Evolutionary conservation across 129 eudicot genomes (phyloP).

Genomic region (Ambrosia artemisiifolia): DNA sequence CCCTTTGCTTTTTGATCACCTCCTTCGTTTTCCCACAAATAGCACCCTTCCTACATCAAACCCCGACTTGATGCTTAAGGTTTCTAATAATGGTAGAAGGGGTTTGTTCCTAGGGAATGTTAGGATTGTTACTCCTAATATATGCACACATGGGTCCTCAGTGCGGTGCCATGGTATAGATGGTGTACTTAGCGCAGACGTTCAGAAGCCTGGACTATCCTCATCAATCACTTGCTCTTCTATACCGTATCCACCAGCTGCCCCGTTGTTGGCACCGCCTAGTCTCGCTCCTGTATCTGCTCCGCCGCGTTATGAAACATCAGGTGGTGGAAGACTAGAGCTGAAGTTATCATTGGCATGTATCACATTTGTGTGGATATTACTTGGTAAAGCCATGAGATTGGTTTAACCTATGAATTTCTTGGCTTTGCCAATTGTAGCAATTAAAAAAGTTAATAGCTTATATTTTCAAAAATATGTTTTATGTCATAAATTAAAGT

Average conservation of each 20-base stretch:
- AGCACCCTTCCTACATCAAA: conserved; percentile 63
- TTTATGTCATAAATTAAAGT: no score
- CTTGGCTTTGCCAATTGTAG: no score
- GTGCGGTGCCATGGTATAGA: conserved; percentile 82
- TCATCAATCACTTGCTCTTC: conserved; percentile 17
- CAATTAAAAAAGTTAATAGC: no score
- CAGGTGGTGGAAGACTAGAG: conserved; percentile 10
- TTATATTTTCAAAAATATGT: no score
- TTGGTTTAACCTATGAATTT: not conserved
- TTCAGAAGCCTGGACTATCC: conserved; percentile 10
- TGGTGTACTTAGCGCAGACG: conserved; percentile 32
- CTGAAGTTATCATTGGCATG: conserved; percentile 18
- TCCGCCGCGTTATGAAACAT: conserved; percentile 20
- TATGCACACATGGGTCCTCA: conserved; percentile 51
- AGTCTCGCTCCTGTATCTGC: not conserved
- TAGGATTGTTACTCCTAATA: conserved; percentile 55
- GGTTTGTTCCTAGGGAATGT: conserved; percentile 52
- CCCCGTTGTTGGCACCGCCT: conserved; percentile 13
- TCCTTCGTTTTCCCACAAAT: conserved; percentile 64
- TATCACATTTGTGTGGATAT: conserved; percentile 24
- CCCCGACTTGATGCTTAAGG: conserved; percentile 47
- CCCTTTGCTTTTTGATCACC: conserved; percentile 58
- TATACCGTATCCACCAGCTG: not conserved
- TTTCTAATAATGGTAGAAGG: conserved; percentile 48
- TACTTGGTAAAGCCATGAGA: conserved; percentile 3